Evolutionary conservation across 139 green algal genomes (phyloP).

Genomic region (Picochlorum sp.): DNA sequence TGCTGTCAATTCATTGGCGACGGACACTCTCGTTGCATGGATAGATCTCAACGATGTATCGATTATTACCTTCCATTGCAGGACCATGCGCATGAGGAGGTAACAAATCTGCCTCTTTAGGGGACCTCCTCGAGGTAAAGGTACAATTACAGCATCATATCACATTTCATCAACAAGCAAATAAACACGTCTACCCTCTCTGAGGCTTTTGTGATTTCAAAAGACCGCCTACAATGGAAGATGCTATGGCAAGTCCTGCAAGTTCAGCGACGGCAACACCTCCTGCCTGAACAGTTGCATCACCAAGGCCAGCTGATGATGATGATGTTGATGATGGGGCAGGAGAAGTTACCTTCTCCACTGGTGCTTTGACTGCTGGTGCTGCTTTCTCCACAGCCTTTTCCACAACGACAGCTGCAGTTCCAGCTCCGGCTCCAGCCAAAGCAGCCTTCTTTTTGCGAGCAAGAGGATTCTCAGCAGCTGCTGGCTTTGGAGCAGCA

Average conservation of each 20-base stretch:
- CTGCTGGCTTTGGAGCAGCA: not conserved
- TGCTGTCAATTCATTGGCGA: too few species aligned
- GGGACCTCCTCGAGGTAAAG: too few species aligned
- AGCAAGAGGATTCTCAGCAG: not conserved
- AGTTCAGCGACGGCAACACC: slow-evolving; percentile 22
- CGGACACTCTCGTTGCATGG: too few species aligned
- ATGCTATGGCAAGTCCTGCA: slow-evolving; percentile 16
- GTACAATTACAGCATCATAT: too few species aligned
- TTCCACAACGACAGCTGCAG: not conserved
- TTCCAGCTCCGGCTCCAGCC: not conserved
- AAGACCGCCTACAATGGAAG: slow-evolving; percentile 14
- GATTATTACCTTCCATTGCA: too few species aligned
- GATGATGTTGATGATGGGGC: not conserved
- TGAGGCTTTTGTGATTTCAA: not conserved
- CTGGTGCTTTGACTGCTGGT: not conserved
- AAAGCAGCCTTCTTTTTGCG: slow-evolving; percentile 3
- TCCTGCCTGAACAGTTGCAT: slow-evolving; percentile 14
- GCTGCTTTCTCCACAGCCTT: not conserved
- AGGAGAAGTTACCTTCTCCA: not conserved
- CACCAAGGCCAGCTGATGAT: not conserved
- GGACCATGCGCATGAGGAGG: too few species aligned
- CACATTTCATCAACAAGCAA: too few species aligned
- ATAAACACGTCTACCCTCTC: not conserved
- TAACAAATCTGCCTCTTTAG: too few species aligned
- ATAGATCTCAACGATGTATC: too few species aligned